phyloP scores from a whole-genome alignment of 2,329 filamentous ascomycete genomes.

The Colletotrichum lupini region DNA sequence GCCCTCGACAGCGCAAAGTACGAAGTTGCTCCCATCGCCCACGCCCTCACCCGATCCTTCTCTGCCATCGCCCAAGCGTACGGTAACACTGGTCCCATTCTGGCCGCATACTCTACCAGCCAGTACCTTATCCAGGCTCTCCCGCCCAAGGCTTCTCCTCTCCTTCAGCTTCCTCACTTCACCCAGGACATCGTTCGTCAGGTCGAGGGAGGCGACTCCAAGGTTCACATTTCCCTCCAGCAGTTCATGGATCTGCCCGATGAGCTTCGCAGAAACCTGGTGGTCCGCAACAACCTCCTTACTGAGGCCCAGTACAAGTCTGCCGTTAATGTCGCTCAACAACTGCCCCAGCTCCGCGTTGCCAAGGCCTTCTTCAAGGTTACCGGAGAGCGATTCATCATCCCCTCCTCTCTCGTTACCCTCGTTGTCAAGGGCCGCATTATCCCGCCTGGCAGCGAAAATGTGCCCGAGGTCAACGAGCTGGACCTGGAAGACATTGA shows the following conservation, averaged over 20 bases:
- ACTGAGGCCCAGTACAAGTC: slow-evolving; percentile 81
- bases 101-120: slow-evolving; percentile 83
- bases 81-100: slow-evolving; percentile 82
- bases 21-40: slow-evolving; percentile 87
- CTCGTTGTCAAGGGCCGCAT: slow-evolving; percentile 96
- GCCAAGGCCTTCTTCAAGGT: slow-evolving; percentile 99
- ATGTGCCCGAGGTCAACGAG: slow-evolving; percentile 80
- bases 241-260: slow-evolving; percentile 89
- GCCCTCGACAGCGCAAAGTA: slow-evolving; percentile 87
- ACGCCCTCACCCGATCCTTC: slow-evolving; percentile 87
- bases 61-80: slow-evolving; percentile 89
- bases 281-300: slow-evolving; percentile 77
- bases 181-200: slow-evolving; percentile 73
- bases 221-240: slow-evolving; percentile 82
- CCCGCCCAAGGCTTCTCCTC: slow-evolving; percentile 83
- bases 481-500: slow-evolving; percentile 90
- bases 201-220: slow-evolving; percentile 77
- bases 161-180: slow-evolving; percentile 92
- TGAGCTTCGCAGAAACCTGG: slow-evolving; percentile 75
- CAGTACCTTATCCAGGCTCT: slow-evolving; percentile 93
- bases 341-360: slow-evolving; percentile 85
- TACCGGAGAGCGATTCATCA: slow-evolving; percentile 91
- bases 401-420: slow-evolving; percentile 90
- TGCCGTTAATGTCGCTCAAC: slow-evolving; percentile 80
- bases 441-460: slow-evolving; percentile 83